Conservation (phyloP, 306 rosid species). For the Mimosa bimucronata region DNA sequence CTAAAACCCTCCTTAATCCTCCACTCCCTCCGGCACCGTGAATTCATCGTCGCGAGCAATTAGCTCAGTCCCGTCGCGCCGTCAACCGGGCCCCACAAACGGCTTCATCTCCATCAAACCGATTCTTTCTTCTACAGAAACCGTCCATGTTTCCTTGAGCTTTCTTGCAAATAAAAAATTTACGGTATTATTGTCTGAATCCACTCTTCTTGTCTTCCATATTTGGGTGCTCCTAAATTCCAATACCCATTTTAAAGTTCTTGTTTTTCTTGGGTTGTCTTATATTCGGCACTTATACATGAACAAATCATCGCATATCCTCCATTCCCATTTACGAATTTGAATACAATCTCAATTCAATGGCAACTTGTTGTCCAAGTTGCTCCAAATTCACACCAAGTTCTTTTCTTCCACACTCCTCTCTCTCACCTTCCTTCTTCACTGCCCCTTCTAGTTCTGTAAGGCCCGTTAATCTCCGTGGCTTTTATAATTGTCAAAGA, state of each 20-base stretch:
- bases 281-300: background rate
- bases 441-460: background rate
- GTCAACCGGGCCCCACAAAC: background rate
- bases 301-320: background rate
- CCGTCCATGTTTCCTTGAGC: background rate
- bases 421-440: background rate
- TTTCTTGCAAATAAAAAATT: background rate
- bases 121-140: background rate
- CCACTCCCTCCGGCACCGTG: background rate
- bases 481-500: background rate
- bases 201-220: background rate
- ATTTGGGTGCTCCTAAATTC: too few species aligned
- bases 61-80: background rate
- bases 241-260: background rate
- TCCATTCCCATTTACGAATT: background rate
- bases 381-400: conserved; percentile 26
- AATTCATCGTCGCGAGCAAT: background rate
- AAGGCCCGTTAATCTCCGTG: background rate
- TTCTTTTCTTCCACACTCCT: conserved; percentile 1
- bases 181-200: background rate
- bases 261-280: background rate
- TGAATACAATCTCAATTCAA: background rate
- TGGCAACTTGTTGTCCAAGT: conserved; percentile 8
- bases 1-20: background rate
- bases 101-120: background rate